Conservation (phyloP, 2,329 filamentous ascomycete genomes). For the Trichoderma hamatum region DNA sequence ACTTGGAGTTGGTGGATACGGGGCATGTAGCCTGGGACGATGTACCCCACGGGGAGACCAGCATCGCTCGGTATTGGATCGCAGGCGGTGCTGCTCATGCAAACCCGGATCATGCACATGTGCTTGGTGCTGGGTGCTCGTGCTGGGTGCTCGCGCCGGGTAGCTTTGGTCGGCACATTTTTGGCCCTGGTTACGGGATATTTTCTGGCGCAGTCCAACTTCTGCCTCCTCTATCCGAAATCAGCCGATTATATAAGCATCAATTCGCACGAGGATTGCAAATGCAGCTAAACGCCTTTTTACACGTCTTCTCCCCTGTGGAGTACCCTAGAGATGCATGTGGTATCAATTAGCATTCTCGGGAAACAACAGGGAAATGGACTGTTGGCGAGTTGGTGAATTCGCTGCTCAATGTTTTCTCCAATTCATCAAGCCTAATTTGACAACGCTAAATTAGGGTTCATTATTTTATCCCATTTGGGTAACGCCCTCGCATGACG, state of each 20-base stretch:
- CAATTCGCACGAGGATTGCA: not conserved
- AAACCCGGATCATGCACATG: conserved; percentile 3
- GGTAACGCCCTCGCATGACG: not conserved
- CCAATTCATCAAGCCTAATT: not conserved
- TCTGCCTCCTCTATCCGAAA: not conserved
- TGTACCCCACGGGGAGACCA: conserved; percentile 15
- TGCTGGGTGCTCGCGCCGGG: too few relatives aligned
- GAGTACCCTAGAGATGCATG: not conserved
- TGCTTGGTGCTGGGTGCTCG: not conserved
- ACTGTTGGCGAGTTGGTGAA: not conserved
- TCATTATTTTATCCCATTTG: conserved; percentile 14
- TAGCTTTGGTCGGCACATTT: not conserved
- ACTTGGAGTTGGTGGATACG: conserved; percentile 8
- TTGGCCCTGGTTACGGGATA: not conserved
- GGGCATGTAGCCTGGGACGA: not conserved
- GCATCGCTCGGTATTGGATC: conserved; percentile 11
- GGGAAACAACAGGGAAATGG: not conserved
- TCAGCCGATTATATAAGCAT: not conserved
- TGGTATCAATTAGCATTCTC: not conserved
- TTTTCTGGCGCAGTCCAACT: not conserved
- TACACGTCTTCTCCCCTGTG: not conserved
- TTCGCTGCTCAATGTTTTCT: not conserved
- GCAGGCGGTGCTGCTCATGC: not conserved
- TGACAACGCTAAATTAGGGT: conserved; percentile 7
- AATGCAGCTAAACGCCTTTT: not conserved